These are phyloP conservation scores for Mycena belliarum DNA, from an alignment of 768 basidiomycete genomes.

Conservation along the genomic window DNA sequence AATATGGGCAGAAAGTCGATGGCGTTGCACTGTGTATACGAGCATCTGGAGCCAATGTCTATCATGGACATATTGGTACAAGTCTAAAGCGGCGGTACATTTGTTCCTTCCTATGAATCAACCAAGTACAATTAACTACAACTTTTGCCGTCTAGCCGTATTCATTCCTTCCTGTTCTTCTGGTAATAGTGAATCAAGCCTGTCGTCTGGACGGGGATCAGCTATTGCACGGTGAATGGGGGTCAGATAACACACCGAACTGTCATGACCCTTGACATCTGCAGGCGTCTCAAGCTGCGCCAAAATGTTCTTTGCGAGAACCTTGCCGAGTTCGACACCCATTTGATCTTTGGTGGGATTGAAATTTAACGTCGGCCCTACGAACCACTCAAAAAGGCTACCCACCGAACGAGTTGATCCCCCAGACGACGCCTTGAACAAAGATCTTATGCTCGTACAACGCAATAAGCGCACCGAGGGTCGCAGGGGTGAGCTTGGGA, in stretches of 20 bases:
- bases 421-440: slow-evolving; percentile 95
- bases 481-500: slow-evolving; percentile 87
- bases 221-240: neutral
- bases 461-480: slow-evolving; percentile 86
- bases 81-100: neutral
- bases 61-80: slow-evolving; percentile 31
- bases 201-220: slow-evolving; percentile 62
- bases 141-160: slow-evolving; percentile 2
- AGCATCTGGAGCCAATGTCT: slow-evolving; percentile 65
- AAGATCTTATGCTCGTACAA: slow-evolving; percentile 99
- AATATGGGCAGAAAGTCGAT: slow-evolving; percentile 72
- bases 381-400: slow-evolving; percentile 1
- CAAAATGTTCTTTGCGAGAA: slow-evolving; percentile 94
- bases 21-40: slow-evolving; percentile 53
- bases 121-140: slow-evolving; percentile 13
- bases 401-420: slow-evolving; percentile 95
- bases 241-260: slow-evolving; percentile 60
- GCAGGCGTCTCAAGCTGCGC: slow-evolving; percentile 78
- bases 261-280: slow-evolving; percentile 87
- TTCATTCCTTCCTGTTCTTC: slow-evolving; percentile 55
- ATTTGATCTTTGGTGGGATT: slow-evolving; percentile 74
- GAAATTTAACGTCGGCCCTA: neutral
- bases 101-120: neutral
- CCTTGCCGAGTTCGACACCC: slow-evolving; percentile 98
- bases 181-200: slow-evolving; percentile 98